These are phyloP conservation scores for Dipteronia sinensis DNA, from an alignment of 345 rosid genomes.

Conservation along the genomic window DNA sequence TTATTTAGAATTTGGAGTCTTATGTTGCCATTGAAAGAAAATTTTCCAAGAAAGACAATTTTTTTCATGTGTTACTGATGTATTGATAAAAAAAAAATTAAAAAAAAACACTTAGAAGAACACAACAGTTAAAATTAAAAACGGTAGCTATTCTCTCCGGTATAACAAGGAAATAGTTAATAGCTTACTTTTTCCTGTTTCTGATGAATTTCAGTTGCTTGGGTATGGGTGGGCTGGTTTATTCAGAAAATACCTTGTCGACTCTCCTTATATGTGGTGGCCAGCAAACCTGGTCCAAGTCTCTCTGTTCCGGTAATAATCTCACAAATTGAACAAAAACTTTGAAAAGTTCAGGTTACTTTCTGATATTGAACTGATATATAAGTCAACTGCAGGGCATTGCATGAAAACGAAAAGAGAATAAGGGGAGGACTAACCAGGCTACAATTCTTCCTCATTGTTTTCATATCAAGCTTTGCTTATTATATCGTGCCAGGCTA, in stretches of 20 bases:
- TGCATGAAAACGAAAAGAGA: conserved; percentile 50
- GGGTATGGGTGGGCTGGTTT: conserved; percentile 54
- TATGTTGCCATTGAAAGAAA: background rate
- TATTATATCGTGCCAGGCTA: conserved; percentile 53
- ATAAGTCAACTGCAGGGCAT: conserved; percentile 34
- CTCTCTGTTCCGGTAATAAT: conserved; percentile 45
- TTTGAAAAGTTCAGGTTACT: background rate
- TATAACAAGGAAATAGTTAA: background rate
- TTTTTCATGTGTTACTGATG: background rate
- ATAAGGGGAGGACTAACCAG: conserved; percentile 44
- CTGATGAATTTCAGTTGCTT: conserved; percentile 26
- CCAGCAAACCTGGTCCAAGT: conserved; percentile 54
- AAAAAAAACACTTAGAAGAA: background rate
- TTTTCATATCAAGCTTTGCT: conserved; percentile 46
- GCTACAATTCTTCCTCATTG: conserved; percentile 59
- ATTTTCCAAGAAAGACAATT: background rate
- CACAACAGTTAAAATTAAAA: background rate
- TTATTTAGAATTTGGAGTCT: background rate
- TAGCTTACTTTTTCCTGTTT: background rate
- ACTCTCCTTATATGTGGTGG: conserved; percentile 57
- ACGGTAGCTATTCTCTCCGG: background rate
- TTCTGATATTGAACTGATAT: background rate
- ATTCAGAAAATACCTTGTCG: conserved; percentile 46
- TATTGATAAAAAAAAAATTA: background rate
- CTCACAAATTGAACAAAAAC: background rate